Conservation (phyloP, 352 stramenopile genomes). For the Salisapilia sapeloensis region DNA sequence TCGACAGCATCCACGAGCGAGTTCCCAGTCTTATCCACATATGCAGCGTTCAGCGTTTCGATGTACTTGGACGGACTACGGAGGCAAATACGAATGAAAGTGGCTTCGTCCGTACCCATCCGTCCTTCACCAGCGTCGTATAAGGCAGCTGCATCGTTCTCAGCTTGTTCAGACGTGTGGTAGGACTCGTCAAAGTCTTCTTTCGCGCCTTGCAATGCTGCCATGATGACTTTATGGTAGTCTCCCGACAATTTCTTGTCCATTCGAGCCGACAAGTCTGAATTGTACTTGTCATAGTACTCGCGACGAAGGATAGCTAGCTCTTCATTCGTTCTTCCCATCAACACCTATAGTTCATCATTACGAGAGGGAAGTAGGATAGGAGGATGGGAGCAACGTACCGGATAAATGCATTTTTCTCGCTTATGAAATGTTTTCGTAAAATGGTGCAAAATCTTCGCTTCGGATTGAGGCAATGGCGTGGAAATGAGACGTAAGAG, state of each 20-base stretch:
- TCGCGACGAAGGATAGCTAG: constrained; percentile 53
- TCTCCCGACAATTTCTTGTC: constrained; percentile 44
- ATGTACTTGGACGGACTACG: constrained; percentile 39
- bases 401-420: constrained; percentile 52
- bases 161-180: constrained; percentile 36
- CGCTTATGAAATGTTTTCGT: constrained; percentile 26
- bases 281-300: constrained; percentile 61
- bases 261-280: constrained; percentile 49
- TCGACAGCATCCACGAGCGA: constrained; percentile 29
- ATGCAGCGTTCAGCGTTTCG: constrained; percentile 36
- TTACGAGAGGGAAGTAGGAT: not conserved
- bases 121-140: constrained; percentile 56
- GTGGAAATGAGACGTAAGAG: constrained; percentile 39
- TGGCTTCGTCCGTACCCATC: constrained; percentile 56
- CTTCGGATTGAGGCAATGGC: constrained; percentile 44
- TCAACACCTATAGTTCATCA: constrained; percentile 19
- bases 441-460: constrained; percentile 42
- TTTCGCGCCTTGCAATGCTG: constrained; percentile 27
- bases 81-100: constrained; percentile 42
- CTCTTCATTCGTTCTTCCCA: constrained; percentile 57
- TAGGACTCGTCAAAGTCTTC: constrained; percentile 24
- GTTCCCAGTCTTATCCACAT: constrained; percentile 53
- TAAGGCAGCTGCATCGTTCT: constrained; percentile 34
- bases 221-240: constrained; percentile 44
- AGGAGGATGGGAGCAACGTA: constrained; percentile 6